A percentile compares a stretch with the other conserved stretches of the same genome.
These are phyloP conservation scores for Trametes cingulata DNA, from an alignment of 768 basidiomycete genomes.

Conservation along the genomic window DNA sequence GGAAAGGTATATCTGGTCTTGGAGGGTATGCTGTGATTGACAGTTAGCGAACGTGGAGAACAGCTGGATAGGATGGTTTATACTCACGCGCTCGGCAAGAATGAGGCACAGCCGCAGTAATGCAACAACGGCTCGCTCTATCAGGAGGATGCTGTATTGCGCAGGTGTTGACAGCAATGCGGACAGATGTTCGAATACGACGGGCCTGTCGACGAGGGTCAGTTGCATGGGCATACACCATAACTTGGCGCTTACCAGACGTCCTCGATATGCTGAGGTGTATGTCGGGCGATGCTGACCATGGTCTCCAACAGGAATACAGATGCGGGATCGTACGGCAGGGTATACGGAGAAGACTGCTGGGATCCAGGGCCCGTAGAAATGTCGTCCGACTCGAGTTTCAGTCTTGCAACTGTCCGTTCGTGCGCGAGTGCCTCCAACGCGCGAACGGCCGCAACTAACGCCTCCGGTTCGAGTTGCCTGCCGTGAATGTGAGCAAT, in stretches of 20 bases:
- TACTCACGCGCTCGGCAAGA: slow-evolving; percentile 72
- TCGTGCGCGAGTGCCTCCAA: slow-evolving; percentile 90
- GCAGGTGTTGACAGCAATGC: slow-evolving; percentile 72
- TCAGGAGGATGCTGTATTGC: slow-evolving; percentile 86
- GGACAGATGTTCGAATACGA: slow-evolving; percentile 91
- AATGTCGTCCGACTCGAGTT: slow-evolving; percentile 66
- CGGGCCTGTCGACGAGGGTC: slow-evolving; percentile 60
- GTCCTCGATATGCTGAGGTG: slow-evolving; percentile 79
- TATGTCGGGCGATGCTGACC: slow-evolving; percentile 83
- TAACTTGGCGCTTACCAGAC: slow-evolving; percentile 64
- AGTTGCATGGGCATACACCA: neutral
- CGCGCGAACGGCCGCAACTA: slow-evolving; percentile 82
- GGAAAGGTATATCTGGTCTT: slow-evolving; percentile 93
- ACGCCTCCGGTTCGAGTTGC: slow-evolving; percentile 74
- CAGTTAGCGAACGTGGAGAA: slow-evolving; percentile 4
- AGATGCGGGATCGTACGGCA: slow-evolving; percentile 94
- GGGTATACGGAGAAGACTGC: slow-evolving; percentile 47
- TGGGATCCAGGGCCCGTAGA: slow-evolving; percentile 34
- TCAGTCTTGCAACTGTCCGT: slow-evolving; percentile 77
- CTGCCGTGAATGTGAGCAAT: slow-evolving; percentile 29
- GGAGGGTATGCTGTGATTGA: slow-evolving; percentile 63
- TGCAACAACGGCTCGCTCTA: slow-evolving; percentile 91
- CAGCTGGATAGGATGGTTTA: slow-evolving; percentile 2
- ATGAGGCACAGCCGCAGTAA: slow-evolving; percentile 83
- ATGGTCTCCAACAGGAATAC: slow-evolving; percentile 94